phyloP scores from a whole-genome alignment of 2,329 filamentous ascomycete species.

The Xylariales sp. region DNA sequence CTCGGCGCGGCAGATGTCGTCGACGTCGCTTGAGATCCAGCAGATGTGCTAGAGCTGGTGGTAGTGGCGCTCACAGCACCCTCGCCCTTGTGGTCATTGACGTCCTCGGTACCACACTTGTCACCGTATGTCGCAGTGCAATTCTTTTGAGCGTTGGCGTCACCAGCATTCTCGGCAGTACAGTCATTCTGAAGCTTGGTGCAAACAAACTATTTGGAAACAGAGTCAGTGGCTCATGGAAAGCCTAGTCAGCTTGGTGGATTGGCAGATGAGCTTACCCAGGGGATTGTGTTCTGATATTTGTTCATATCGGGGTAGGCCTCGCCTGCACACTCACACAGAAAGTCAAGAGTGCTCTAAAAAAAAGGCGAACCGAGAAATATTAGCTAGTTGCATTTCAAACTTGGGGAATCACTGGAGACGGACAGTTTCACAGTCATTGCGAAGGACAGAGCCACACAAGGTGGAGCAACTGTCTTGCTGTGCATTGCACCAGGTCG shows the following conservation, averaged over 20 bases:
- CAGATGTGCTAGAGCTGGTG: conserved; percentile 48
- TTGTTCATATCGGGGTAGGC: conserved; percentile 63
- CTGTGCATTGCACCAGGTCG: conserved; percentile 64
- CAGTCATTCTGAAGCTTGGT: conserved; percentile 61
- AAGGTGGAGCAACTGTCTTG: conserved; percentile 62
- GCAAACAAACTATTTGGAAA: conserved; percentile 61
- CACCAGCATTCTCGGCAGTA: conserved; percentile 56
- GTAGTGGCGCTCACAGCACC: conserved; percentile 43
- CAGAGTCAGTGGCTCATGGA: conserved; percentile 35
- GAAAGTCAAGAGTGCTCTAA: conserved; percentile 55
- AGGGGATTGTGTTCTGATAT: conserved; percentile 63
- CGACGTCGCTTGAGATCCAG: conserved; percentile 38
- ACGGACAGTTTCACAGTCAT: conserved; percentile 62
- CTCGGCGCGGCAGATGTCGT: conserved; percentile 37
- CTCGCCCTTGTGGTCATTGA: conserved; percentile 51
- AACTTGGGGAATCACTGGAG: conserved; percentile 18
- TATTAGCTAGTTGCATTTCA: conserved; percentile 14
- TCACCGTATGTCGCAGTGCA: conserved; percentile 61
- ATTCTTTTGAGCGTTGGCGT: conserved; percentile 57
- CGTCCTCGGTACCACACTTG: conserved; percentile 60
- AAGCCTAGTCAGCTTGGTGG: not conserved
- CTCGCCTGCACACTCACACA: conserved; percentile 63
- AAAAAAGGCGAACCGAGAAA: conserved; percentile 1
- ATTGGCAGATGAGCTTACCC: conserved; percentile 41
- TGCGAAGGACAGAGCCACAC: conserved; percentile 56